Percentiles rank a stretch among this genome's conserved stretches.
phyloP scores from a whole-genome alignment of 331 rosid species.

The Rosa hybrid region DNA sequence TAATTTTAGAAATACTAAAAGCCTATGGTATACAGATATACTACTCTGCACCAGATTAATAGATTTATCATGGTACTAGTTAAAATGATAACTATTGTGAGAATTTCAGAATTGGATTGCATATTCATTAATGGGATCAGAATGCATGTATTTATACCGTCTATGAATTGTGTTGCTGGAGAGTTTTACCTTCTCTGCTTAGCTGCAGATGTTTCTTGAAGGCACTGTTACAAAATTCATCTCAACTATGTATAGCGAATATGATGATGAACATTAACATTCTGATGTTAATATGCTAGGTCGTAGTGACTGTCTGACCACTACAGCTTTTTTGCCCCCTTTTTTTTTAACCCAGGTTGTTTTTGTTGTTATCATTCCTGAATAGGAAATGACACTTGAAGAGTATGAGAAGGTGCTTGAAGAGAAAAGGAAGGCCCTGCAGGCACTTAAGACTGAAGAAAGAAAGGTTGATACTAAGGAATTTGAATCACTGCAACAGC shows the following conservation, averaged over 20 bases:
- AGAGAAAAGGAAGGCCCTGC: slow-evolving; percentile 80
- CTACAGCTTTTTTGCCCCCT: not conserved
- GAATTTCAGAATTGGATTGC: not conserved
- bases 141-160: not conserved
- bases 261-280: not conserved
- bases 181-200: not conserved
- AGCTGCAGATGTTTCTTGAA: not conserved
- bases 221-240: not conserved
- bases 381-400: slow-evolving; percentile 92
- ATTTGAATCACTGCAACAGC: slow-evolving; percentile 80
- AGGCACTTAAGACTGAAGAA: slow-evolving; percentile 60
- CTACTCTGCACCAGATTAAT: not conserved
- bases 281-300: not conserved
- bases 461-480: slow-evolving; percentile 80
- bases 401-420: slow-evolving; percentile 83
- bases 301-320: not conserved
- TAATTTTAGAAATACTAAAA: not conserved
- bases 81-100: not conserved
- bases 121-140: not conserved
- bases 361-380: not conserved
- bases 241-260: not conserved
- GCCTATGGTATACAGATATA: not conserved
- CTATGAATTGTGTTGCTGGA: not conserved
- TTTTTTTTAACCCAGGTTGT: not conserved
- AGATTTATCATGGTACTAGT: not conserved